Conservation (phyloP, 2,329 filamentous ascomycete genomes). For the Claviceps sp. region DNA sequence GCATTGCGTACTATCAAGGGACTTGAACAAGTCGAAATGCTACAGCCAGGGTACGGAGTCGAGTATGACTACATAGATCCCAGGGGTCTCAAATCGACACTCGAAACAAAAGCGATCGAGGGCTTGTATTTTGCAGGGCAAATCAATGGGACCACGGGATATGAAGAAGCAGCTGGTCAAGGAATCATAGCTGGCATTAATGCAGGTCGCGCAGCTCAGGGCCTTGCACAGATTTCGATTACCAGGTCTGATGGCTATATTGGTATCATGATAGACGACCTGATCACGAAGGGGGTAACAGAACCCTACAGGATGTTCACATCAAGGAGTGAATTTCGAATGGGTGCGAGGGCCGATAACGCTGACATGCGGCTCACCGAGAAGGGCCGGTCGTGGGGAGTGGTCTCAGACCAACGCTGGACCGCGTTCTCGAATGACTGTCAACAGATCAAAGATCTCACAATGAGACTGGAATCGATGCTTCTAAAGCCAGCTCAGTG, state of each 20-base stretch:
- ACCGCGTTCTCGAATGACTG: constrained; percentile 49
- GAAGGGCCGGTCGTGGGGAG: constrained; percentile 61
- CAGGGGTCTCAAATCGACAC: constrained; percentile 68
- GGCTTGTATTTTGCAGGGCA: constrained; percentile 90
- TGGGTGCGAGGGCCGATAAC: constrained; percentile 86
- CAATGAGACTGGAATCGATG: constrained; percentile 42
- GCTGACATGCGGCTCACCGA: constrained; percentile 77
- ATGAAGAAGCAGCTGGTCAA: constrained; percentile 93
- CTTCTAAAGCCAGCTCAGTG: constrained; percentile 50
- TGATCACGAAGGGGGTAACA: constrained; percentile 90
- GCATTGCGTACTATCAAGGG: constrained; percentile 80
- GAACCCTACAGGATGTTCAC: constrained; percentile 99
- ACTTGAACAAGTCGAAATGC: constrained; percentile 78
- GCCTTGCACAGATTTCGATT: constrained; percentile 51
- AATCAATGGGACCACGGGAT: constrained; percentile 96
- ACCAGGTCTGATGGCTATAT: constrained; percentile 86
- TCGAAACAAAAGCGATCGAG: constrained; percentile 84
- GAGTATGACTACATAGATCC: constrained; percentile 99
- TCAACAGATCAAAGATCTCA: constrained; percentile 54
- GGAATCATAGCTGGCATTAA: constrained; percentile 89
- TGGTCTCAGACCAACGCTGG: constrained; percentile 75
- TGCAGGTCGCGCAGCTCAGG: constrained; percentile 66
- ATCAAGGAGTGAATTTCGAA: constrained; percentile 84
- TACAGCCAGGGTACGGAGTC: constrained; percentile 90
- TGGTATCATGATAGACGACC: constrained; percentile 96